Conservation (phyloP, 2,329 filamentous ascomycete genomes). For the Fusarium nodosum region DNA sequence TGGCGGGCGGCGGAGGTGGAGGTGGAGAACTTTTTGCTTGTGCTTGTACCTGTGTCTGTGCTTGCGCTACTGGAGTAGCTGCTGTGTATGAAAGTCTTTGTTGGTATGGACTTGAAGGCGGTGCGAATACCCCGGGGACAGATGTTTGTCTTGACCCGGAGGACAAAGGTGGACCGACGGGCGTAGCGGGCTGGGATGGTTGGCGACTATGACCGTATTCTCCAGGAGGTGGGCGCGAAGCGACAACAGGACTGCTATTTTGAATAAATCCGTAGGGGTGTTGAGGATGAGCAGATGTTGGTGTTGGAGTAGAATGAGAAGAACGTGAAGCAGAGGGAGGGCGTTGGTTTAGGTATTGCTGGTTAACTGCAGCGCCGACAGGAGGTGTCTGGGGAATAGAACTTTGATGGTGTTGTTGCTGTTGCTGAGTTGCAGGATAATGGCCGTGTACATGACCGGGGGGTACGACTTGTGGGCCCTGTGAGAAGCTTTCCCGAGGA, state of each 20-base stretch:
- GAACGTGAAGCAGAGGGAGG: conserved; percentile 72
- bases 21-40: conserved; percentile 54
- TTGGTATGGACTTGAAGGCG: conserved; percentile 72
- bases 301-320: conserved; percentile 70
- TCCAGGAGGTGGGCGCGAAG: conserved; percentile 59
- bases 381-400: conserved; percentile 58
- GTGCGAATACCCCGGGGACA: conserved; percentile 58
- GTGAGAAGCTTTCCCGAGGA: conserved; percentile 63
- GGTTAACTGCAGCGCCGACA: conserved; percentile 41
- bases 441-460: conserved; percentile 39
- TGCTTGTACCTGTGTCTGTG: conserved; percentile 48
- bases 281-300: conserved; percentile 73
- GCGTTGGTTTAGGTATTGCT: conserved; percentile 61
- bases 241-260: conserved; percentile 67
- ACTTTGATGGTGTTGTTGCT: conserved; percentile 44
- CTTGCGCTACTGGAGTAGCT: conserved; percentile 49
- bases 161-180: conserved; percentile 65
- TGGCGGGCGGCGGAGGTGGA: conserved; percentile 54
- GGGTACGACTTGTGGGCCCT: conserved; percentile 48
- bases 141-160: conserved; percentile 60
- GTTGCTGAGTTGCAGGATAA: conserved; percentile 53
- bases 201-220: conserved; percentile 62
- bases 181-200: conserved; percentile 68
- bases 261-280: conserved; percentile 67
- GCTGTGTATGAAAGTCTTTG: conserved; percentile 58